Percentiles rank a stretch among this genome's conserved stretches.
Evolutionary conservation across 139 green algal genomes (phyloP).

Genomic region (Picochlorum sp.): DNA sequence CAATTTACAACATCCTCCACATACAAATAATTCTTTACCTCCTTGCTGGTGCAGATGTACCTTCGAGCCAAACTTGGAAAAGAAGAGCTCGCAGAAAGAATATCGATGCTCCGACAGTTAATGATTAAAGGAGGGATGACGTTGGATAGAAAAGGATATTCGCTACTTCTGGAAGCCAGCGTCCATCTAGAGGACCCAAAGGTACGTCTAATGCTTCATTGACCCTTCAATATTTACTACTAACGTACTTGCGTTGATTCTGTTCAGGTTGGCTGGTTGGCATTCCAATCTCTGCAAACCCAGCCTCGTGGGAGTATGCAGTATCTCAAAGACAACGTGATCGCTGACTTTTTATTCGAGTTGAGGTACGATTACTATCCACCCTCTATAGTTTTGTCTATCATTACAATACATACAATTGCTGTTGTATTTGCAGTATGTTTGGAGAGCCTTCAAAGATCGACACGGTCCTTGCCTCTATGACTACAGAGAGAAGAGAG

Average conservation of each 20-base stretch:
- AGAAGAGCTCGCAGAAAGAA: slow-evolving; percentile 6
- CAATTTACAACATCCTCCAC: neutral
- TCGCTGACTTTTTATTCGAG: slow-evolving; percentile 7
- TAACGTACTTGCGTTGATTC: neutral
- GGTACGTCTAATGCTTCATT: neutral
- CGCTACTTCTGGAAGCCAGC: slow-evolving; percentile 7
- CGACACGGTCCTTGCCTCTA: neutral
- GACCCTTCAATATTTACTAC: too few species aligned
- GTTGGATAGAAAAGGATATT: slow-evolving; percentile 14
- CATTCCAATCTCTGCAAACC: slow-evolving; percentile 7
- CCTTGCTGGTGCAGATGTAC: slow-evolving; percentile 1
- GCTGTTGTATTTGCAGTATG: neutral
- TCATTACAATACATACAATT: neutral
- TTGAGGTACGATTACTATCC: neutral
- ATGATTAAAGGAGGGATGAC: slow-evolving; percentile 6
- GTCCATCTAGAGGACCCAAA: slow-evolving; percentile 9
- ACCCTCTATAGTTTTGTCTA: too few species aligned
- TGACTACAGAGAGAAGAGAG: neutral
- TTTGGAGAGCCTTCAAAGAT: slow-evolving; percentile 3
- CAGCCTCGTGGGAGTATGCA: slow-evolving; percentile 10
- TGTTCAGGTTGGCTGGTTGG: neutral
- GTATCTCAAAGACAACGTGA: neutral
- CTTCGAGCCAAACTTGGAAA: slow-evolving; percentile 2
- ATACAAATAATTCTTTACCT: neutral
- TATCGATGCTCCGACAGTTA: slow-evolving; percentile 5